Evolutionary conservation across 139 green algal genomes (phyloP), one percentile per base, ranked within the genome.

Genomic region (Chlamydomonas sp.): DNA sequence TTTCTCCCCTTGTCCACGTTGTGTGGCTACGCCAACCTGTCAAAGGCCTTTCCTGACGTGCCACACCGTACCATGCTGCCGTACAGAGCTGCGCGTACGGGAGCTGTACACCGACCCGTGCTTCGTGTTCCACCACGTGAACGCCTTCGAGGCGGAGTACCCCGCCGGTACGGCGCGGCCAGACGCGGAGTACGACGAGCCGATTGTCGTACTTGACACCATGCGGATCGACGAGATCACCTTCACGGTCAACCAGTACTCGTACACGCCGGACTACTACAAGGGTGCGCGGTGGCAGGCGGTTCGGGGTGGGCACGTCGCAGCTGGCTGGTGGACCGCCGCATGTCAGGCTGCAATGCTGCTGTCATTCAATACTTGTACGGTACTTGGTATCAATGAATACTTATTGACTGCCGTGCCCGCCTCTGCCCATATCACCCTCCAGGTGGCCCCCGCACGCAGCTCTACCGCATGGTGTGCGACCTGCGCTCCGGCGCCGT

Each of bases 91-190:
- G 31, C n/a, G 58, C 15, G 17, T 69, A 59, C 66, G 61, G 31
- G 64, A 71, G 73, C 72, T 91, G 62, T 80, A 88, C 17, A 73
- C 84, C 2, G 84, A 92, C 14, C 73, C 92, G 14, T 91, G 88
- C 78, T 97, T 97, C 84, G 77, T 93, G 15, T 96, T 97, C 81
- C 95, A 97, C 84, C 94, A 97, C 82, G 93, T 93, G 16, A 97
- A 97, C 72, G 95, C 93, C 0, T 97, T 89, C 59, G 92, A 96
- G 74, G 57, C 78, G n/a, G 68, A 68, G 0, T 49, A 49, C 31
- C 31, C 31, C 31, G 84, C 85, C 14, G 86, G 78, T 1, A 63
- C 85, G 2, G 82, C 31, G 31, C 31, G 31, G 31, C 31, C 31
- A 49, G 31, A 49, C 31, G 74, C 57, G 1, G 10, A 10, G 77